Base-by-base conservation (phyloP, 1,139 yeast species). In the Sugiyamaella japonica region DNA sequence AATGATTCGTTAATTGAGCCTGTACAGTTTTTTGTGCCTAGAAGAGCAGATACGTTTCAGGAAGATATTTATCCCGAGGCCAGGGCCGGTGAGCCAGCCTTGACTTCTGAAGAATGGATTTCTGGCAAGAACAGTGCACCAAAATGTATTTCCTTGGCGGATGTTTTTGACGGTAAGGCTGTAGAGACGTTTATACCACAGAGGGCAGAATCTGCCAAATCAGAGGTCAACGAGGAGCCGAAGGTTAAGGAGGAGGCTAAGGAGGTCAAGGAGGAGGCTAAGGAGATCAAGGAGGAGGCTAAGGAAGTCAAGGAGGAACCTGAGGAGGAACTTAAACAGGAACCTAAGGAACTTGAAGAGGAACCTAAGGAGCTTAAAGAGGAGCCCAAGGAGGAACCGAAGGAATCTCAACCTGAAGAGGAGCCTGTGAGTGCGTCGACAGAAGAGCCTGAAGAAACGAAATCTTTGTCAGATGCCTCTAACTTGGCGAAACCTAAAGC, bases 1-100 rank as follows among this genome's bases (percentile, higher is more conserved):
- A 85, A 85, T 61, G 98, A 91, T 70, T 79, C 80, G 53, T 72
- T 82, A 40, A 82, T 93, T 61, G 98, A 93, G 73, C 97, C 97
- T 12, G 79, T 93, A 53, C 86, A 96, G 7, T 93, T 91, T 68
- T 81, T 83, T 63, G 97, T 91, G 55, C 99, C 99, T 60, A 83
- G 98, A 76, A 85, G 91, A 69, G 82, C 96, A 1, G 98, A 93
- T 67, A 83, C 86, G 63, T 93, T 93, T 77, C 97, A 93, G 71
- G 85, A 80, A 45, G 98, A 91, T 66, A 89, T 93, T 53, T 93
- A 85, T 68, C 97, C 97, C 2, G 96, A 87, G 69, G 89, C 95
- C 38, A 95, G 95, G 36, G 85, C 96, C 2, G 79, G 76, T 43
- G 78, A 82, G 63, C 85, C 97, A 1, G 95, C 97, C 0, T 71